Percentiles rank a stretch among this genome's conserved stretches.
Evolutionary conservation across 164 flowering plant species (phyloP).

Genomic region (Chimonanthus praecox): DNA sequence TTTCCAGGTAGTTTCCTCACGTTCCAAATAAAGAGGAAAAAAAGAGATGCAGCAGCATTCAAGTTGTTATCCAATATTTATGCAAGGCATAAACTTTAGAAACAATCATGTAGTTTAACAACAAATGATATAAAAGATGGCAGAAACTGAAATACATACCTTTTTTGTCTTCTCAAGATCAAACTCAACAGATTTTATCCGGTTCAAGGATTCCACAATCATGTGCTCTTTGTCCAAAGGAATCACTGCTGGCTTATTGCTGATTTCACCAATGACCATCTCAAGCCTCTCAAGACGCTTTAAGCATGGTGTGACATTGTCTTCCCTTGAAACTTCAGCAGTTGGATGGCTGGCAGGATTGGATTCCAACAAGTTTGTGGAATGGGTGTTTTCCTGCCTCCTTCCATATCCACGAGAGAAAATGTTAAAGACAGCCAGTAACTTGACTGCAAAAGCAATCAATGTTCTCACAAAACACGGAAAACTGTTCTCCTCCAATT

Average conservation of each 20-base stretch:
- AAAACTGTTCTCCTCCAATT: constrained; percentile 1
- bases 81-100: too few species aligned
- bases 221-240: constrained; percentile 74
- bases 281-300: constrained; percentile 80
- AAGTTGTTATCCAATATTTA: too few species aligned
- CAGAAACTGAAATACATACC: constrained; percentile 26
- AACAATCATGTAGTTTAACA: background rate
- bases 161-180: constrained; percentile 91
- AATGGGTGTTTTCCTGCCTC: constrained; percentile 11
- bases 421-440: constrained; percentile 18
- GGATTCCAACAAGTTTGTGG: constrained; percentile 25
- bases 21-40: background rate
- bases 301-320: constrained; percentile 42
- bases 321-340: constrained; percentile 26
- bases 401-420: background rate
- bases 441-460: constrained; percentile 15
- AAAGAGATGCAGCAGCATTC: background rate
- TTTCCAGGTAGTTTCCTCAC: background rate
- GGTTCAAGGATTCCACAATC: constrained; percentile 69
- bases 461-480: constrained; percentile 2
- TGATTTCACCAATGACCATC: constrained; percentile 45
- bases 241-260: constrained; percentile 55
- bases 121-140: background rate
- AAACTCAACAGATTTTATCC: constrained; percentile 73
- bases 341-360: constrained; percentile 18